These are phyloP conservation scores for Arbutus unedo DNA, from an alignment of 148 eudicot species.

Conservation along the genomic window DNA sequence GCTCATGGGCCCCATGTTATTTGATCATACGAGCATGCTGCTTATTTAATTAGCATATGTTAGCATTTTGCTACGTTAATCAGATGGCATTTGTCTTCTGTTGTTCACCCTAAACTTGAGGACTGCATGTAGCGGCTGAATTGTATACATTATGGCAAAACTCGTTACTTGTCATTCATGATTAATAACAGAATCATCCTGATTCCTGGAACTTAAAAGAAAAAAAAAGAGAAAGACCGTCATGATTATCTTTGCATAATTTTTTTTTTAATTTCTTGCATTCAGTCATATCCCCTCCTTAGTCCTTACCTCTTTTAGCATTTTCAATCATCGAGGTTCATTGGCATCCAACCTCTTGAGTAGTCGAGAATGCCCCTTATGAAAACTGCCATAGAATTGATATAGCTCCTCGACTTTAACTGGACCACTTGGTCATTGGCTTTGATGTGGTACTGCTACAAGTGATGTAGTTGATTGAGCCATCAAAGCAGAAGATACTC, in stretches of 20 bases:
- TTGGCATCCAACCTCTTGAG: not conserved
- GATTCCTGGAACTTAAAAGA: not conserved
- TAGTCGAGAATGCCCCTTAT: no score
- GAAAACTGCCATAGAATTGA: no score
- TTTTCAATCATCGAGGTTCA: not conserved
- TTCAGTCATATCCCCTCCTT: not conserved
- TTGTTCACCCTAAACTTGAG: not conserved
- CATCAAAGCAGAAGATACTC: not conserved
- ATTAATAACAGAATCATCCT: not conserved
- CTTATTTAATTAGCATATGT: not conserved
- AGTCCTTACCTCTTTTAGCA: not conserved
- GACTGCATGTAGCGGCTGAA: not conserved
- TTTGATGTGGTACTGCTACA: not conserved
- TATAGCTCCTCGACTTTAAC: no score
- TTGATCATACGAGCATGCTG: constrained; percentile 3
- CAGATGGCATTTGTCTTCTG: not conserved
- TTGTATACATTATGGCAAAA: not conserved
- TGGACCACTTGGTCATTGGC: not conserved
- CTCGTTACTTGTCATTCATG: not conserved
- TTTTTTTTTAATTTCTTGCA: not conserved
- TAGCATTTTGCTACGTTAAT: not conserved
- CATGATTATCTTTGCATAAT: not conserved
- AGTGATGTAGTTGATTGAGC: not conserved
- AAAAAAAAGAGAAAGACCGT: not conserved
- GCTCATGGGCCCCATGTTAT: not conserved